Percentiles rank a stretch among this genome's conserved stretches.
Conservation (phyloP, 1,284 basidiomycete genomes). For the Ganoderma multipileum region DNA sequence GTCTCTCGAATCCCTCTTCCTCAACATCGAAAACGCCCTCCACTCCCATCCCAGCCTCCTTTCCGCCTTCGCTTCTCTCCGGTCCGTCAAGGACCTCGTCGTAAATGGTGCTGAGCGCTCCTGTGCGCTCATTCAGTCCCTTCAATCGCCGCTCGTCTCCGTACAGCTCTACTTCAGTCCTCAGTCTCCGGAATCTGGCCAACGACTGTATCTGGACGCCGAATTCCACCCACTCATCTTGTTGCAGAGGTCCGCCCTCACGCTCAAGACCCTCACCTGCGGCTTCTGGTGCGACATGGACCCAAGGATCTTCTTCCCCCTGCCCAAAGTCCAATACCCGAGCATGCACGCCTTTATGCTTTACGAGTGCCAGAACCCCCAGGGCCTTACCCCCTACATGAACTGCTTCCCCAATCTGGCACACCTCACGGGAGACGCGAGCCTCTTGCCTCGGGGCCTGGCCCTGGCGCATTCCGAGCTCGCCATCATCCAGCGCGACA, state of each 20-base stretch:
- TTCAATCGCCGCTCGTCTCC: neutral
- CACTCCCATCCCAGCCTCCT: neutral
- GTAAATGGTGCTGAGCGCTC: neutral
- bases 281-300: neutral
- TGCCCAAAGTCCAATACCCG: neutral
- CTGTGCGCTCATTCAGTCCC: neutral
- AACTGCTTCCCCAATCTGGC: neutral
- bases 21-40: neutral
- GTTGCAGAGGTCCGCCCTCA: neutral
- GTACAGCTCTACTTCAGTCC: neutral
- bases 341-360: neutral
- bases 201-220: neutral
- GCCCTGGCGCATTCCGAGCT: neutral
- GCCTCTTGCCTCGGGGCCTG: neutral
- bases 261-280: neutral
- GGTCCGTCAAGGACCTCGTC: neutral
- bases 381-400: neutral
- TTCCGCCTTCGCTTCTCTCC: neutral
- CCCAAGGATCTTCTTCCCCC: neutral
- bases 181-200: neutral
- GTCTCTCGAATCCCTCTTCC: neutral
- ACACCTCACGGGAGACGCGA: neutral
- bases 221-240: neutral
- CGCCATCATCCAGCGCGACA: neutral
- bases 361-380: neutral